These are phyloP conservation scores for Vanrija pseudolonga DNA, from an alignment of 1,284 basidiomycete genomes.

Conservation along the genomic window DNA sequence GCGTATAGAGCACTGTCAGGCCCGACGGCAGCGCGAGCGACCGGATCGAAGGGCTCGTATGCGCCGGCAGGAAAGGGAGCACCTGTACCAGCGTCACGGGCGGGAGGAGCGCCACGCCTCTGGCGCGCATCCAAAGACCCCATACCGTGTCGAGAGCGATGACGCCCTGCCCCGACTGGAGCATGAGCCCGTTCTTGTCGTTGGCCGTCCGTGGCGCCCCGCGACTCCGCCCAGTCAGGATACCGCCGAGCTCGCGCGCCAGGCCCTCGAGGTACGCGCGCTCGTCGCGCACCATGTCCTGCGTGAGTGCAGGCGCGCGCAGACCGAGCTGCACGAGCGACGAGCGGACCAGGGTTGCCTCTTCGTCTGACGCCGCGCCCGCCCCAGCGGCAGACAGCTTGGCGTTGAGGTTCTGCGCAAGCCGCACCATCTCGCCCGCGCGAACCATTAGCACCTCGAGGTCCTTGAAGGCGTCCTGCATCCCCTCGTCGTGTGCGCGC, in stretches of 20 bases:
- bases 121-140: slow-evolving; percentile 94
- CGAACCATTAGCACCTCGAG: slow-evolving; percentile 88
- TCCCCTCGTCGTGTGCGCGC: slow-evolving; percentile 61
- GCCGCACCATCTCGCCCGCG: slow-evolving; percentile 83
- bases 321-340: slow-evolving; percentile 86
- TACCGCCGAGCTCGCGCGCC: slow-evolving; percentile 72
- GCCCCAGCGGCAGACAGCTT: slow-evolving; percentile 60
- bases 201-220: slow-evolving; percentile 24
- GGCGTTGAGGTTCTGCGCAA: slow-evolving; percentile 83
- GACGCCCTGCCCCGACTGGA: slow-evolving; percentile 55
- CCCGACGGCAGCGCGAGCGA: slow-evolving; percentile 67
- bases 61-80: slow-evolving; percentile 62
- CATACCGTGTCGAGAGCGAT: slow-evolving; percentile 91
- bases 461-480: slow-evolving; percentile 79
- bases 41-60: slow-evolving; percentile 67
- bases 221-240: slow-evolving; percentile 57
- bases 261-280: slow-evolving; percentile 74
- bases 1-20: slow-evolving; percentile 78
- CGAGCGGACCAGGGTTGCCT: slow-evolving; percentile 78
- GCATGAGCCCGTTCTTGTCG: slow-evolving; percentile 38
- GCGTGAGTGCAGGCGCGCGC: slow-evolving; percentile 67
- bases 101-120: slow-evolving; percentile 87
- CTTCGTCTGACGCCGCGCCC: slow-evolving; percentile 57
- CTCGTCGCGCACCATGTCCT: slow-evolving; percentile 85
- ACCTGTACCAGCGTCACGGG: slow-evolving; percentile 76